Evolutionary conservation across 805 yeast genomes (phyloP).

Genomic region (Candida maris): DNA sequence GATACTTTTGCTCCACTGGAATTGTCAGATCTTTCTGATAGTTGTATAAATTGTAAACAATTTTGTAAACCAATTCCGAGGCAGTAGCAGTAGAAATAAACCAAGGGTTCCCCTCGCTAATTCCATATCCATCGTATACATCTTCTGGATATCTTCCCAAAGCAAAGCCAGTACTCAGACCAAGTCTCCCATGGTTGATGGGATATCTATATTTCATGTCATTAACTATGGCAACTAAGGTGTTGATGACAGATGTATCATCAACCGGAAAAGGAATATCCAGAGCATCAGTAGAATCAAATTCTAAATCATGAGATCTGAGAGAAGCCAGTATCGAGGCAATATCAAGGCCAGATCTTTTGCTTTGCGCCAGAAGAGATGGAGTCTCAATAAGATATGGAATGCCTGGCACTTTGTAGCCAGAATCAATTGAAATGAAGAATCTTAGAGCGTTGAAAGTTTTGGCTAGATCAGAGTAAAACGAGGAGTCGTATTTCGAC

Average conservation of each 20-base stretch:
- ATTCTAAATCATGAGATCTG: conserved; percentile 42
- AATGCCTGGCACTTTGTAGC: conserved; percentile 36
- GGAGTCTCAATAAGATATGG: conserved; percentile 76
- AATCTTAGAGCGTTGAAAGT: conserved; percentile 35
- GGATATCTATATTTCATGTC: conserved; percentile 78
- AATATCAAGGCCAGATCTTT: conserved; percentile 72
- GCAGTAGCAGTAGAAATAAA: conserved; percentile 74
- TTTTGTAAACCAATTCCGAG: conserved; percentile 56
- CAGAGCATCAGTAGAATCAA: conserved; percentile 27
- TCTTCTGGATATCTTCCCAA: conserved; percentile 95
- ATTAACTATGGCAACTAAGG: conserved; percentile 56
- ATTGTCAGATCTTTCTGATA: conserved; percentile 40
- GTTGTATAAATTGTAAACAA: conserved; percentile 42
- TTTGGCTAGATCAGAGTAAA: conserved; percentile 28
- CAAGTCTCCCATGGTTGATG: conserved; percentile 53
- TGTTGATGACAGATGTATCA: conserved; percentile 55
- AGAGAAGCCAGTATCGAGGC: conserved; percentile 58
- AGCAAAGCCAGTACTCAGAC: conserved; percentile 51
- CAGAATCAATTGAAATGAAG: conserved; percentile 39
- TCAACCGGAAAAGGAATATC: conserved; percentile 61
- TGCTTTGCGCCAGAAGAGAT: conserved; percentile 29
- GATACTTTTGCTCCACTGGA: conserved; percentile 19
- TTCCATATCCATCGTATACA: conserved; percentile 69
- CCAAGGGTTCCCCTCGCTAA: conserved; percentile 91
- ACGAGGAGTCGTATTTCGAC: conserved; percentile 26